A percentile compares a stretch with the other conserved stretches of the same genome.
phyloP scores from a whole-genome alignment of 2,329 filamentous ascomycete genomes.

The Apiospora kogelbergensis region DNA sequence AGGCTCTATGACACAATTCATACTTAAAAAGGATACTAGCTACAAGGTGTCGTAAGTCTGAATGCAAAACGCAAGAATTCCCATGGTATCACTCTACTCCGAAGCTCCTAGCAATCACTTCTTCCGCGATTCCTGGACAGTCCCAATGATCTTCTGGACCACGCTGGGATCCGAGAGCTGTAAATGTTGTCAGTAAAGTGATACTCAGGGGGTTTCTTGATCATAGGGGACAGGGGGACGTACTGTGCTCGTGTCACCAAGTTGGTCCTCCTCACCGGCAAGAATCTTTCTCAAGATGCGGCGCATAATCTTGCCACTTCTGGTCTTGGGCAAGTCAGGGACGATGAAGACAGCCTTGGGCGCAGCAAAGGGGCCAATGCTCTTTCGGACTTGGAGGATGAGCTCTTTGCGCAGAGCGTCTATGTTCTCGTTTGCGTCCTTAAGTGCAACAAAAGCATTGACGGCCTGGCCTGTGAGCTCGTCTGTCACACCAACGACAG shows the following conservation, averaged over 20 bases:
- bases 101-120: conserved; percentile 38
- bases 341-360: conserved; percentile 92
- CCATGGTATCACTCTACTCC: conserved; percentile 8
- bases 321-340: conserved; percentile 92
- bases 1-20: conserved; percentile 5
- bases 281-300: conserved; percentile 96
- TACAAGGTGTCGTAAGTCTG: background rate
- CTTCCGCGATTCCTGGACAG: conserved; percentile 65
- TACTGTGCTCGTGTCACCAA: conserved; percentile 91
- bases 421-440: conserved; percentile 73
- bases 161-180: conserved; percentile 87
- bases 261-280: conserved; percentile 93
- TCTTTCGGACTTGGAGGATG: conserved; percentile 91
- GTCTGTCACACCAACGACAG: conserved; percentile 89
- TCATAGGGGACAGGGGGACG: conserved; percentile 36
- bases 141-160: conserved; percentile 84
- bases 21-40: conserved; percentile 3
- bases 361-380: conserved; percentile 94
- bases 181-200: conserved; percentile 9
- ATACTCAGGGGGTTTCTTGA: conserved; percentile 10
- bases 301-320: conserved; percentile 98
- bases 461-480: conserved; percentile 96
- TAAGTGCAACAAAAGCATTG: conserved; percentile 93
- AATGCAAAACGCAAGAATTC: background rate
- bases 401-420: conserved; percentile 92